Base-by-base conservation (phyloP, 2,329 filamentous ascomycete genomes). In the Alternaria alternata region DNA sequence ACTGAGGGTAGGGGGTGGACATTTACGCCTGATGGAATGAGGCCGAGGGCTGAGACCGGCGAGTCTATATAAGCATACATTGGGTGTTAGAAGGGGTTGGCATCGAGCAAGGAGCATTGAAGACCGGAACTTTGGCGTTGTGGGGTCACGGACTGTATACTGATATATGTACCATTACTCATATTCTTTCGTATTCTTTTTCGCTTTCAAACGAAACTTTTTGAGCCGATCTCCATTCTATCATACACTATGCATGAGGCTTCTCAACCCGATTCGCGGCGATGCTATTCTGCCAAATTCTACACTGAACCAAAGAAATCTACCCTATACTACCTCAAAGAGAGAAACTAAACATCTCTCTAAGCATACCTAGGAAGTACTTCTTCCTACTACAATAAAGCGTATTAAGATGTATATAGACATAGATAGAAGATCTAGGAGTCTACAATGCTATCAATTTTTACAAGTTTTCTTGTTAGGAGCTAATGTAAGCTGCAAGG, bases 1-100 rank as follows among this genome's bases (percentile, higher is more conserved):
- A 80, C 77, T 1, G 76, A 78, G 54, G 68, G 70, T 2, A 67
- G 70, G 48, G 68, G 69, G 0, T 76, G 75, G 71, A 66, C 63
- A 1, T 75, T 73, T 52, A 66, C 69, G 5, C 63, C 64, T 5
- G 74, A 75, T 36, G 71, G 69, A 2, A 68, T 65, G 52, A 67
- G 75, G 53, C 71, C 74, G 16, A 72, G 78, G 51, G 78, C 78
- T n/a, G 73, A 75, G 48, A 79, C 74, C 32, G 77, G 76, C 2
- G 77, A 74, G 47, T 72, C 69, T 12, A 65, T 72, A 12, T 75
- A 49, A 4, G 46, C 28, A 9, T 16, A 5, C 4, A 3, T 49
- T 49, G 32, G 46, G 14, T 26, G 8, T 36, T 24, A 30, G 20
- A 32, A 30, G 46, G 14, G n/a, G 16, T 38, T 24, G 46, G 30